Conservation (phyloP, 2,329 filamentous ascomycete species). For the Blumeria hordei region DNA sequence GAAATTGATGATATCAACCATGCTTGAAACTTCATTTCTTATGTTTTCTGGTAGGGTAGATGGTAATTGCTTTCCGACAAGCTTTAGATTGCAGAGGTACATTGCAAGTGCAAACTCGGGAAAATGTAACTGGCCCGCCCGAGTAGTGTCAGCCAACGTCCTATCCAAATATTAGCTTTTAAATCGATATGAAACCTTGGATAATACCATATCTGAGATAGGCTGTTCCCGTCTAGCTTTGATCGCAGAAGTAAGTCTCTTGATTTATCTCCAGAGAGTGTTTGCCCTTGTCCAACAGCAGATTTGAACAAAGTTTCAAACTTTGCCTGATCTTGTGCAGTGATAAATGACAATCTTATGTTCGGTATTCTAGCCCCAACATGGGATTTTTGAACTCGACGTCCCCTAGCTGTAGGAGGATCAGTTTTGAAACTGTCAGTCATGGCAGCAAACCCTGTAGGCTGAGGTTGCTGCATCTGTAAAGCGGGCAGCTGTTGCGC, state of each 20-base stretch:
- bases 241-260: constrained; percentile 74
- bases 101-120: constrained; percentile 94
- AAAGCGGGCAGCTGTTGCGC: constrained; percentile 26
- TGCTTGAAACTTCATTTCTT: constrained; percentile 92
- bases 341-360: constrained; percentile 87
- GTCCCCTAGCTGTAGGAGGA: constrained; percentile 20
- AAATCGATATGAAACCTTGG: constrained; percentile 5
- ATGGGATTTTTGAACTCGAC: constrained; percentile 27
- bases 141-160: constrained; percentile 85
- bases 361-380: constrained; percentile 62
- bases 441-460: constrained; percentile 42
- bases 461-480: constrained; percentile 38
- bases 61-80: constrained; percentile 69
- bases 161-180: constrained; percentile 19
- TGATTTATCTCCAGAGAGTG: constrained; percentile 80
- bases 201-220: constrained; percentile 73
- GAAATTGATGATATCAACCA: constrained; percentile 99
- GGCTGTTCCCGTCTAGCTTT: constrained; percentile 60
- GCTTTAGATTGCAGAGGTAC: constrained; percentile 89
- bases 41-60: constrained; percentile 55
- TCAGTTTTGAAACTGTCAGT: constrained; percentile 37
- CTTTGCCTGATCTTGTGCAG: constrained; percentile 78
- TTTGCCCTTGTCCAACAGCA: constrained; percentile 61
- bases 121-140: constrained; percentile 86
- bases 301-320: constrained; percentile 97